A percentile compares a stretch with the other conserved stretches of the same genome.
These are phyloP conservation scores for Effrenium voratum DNA, from an alignment of 73 alveolate genomes.

Conservation along the genomic window DNA sequence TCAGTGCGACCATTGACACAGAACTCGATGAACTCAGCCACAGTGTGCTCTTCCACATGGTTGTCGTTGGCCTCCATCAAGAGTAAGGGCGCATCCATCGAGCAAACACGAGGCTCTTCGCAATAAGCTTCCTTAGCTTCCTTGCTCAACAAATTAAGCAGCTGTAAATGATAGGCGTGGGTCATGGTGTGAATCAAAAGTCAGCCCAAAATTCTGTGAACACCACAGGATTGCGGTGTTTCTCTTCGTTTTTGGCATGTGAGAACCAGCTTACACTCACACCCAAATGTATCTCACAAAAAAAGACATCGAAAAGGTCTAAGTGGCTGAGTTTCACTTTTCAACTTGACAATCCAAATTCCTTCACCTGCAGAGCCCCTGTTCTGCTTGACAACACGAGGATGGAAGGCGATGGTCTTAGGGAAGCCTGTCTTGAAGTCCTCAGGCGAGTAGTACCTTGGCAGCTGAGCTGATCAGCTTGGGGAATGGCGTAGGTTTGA, in stretches of 20 bases:
- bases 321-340: neutral
- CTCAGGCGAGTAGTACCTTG: neutral
- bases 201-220: neutral
- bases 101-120: neutral
- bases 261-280: neutral
- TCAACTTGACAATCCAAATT: neutral
- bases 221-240: neutral
- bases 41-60: slow-evolving; percentile 89
- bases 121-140: neutral
- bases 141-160: too few species aligned
- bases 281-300: neutral
- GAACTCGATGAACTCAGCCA: slow-evolving; percentile 69
- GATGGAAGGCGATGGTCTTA: neutral
- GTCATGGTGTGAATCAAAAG: too few species aligned
- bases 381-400: neutral
- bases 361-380: slow-evolving; percentile 7
- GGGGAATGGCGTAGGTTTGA: too few species aligned
- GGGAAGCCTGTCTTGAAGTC: neutral
- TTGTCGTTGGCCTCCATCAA: slow-evolving; percentile 93
- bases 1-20: slow-evolving; percentile 53
- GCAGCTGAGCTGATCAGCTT: too few species aligned
- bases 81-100: neutral
- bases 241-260: neutral
- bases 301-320: neutral
- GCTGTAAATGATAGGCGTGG: neutral